phyloP scores from a whole-genome alignment of 2,329 filamentous ascomycete genomes.

The Berkeleyomyces rouxiae region DNA sequence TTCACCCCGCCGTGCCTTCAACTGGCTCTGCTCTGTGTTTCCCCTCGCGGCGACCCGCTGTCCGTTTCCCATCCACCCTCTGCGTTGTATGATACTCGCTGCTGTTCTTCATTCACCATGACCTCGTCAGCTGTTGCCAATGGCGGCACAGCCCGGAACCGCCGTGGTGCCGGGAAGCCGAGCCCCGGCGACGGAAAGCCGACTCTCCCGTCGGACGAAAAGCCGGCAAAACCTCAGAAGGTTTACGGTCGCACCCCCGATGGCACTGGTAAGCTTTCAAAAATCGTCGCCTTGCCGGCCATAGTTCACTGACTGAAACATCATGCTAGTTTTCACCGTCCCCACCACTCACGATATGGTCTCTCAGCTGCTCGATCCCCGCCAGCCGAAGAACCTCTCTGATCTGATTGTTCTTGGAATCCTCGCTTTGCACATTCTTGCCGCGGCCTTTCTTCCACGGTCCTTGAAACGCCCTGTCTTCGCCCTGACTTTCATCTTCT shows the following conservation, averaged over 20 bases:
- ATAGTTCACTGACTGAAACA: background rate
- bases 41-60: background rate
- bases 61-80: background rate
- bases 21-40: background rate
- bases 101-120: constrained; percentile 7
- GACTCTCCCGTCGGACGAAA: constrained; percentile 2
- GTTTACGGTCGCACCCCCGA: constrained; percentile 84
- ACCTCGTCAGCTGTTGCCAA: constrained; percentile 11
- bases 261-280: constrained; percentile 58
- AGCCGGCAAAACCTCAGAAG: constrained; percentile 27
- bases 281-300: background rate
- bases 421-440: constrained; percentile 55
- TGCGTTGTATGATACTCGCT: background rate
- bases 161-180: constrained; percentile 2
- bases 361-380: constrained; percentile 84
- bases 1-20: too few relatives aligned
- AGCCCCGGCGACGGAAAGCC: background rate
- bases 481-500: constrained; percentile 73
- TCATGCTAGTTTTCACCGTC: constrained; percentile 67
- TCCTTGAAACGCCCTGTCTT: constrained; percentile 59
- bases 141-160: constrained; percentile 6
- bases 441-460: constrained; percentile 56
- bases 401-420: constrained; percentile 68
- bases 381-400: constrained; percentile 86
- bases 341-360: constrained; percentile 98